Percentiles rank a stretch among this genome's conserved stretches.
Conservation (phyloP, 2,329 filamentous ascomycete species). For the Sporothrix globosa region DNA sequence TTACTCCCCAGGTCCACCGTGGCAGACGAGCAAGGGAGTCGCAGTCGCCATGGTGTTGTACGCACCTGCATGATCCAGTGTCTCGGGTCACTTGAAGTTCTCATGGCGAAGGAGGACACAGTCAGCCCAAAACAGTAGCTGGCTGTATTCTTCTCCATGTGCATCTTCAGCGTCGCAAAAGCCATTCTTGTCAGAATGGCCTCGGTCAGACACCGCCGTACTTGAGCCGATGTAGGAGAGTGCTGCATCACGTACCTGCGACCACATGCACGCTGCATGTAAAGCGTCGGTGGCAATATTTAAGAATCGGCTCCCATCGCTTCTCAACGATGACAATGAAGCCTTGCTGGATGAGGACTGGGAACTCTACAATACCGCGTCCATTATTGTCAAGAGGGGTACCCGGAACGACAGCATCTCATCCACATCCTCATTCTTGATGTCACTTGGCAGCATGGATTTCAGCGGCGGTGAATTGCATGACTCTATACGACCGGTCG, state of each 20-base stretch:
- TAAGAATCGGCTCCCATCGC: constrained; percentile 49
- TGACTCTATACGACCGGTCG: constrained; percentile 47
- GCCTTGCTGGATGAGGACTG: constrained; percentile 53
- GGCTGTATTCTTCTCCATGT: constrained; percentile 58
- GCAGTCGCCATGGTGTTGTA: constrained; percentile 53
- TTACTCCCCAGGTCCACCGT: constrained; percentile 42
- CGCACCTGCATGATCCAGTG: constrained; percentile 57
- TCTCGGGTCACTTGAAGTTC: constrained; percentile 56
- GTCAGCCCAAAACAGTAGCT: constrained; percentile 53
- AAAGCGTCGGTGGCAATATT: constrained; percentile 57
- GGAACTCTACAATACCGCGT: constrained; percentile 49
- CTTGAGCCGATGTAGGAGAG: neutral
- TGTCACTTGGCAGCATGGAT: constrained; percentile 53
- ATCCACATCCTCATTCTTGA: constrained; percentile 55
- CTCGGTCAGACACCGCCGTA: constrained; percentile 40
- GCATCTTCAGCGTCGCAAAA: constrained; percentile 61
- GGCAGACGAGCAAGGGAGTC: constrained; percentile 52
- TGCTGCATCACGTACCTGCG: neutral
- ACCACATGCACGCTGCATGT: constrained; percentile 53
- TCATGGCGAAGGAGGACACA: constrained; percentile 46
- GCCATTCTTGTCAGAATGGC: constrained; percentile 56
- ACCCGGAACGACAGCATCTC: constrained; percentile 53
- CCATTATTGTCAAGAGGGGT: constrained; percentile 52
- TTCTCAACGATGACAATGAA: constrained; percentile 50
- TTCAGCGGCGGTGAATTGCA: constrained; percentile 46